Base-by-base conservation (phyloP, 2,329 filamentous ascomycete genomes). In the Lanzia echinophila region DNA sequence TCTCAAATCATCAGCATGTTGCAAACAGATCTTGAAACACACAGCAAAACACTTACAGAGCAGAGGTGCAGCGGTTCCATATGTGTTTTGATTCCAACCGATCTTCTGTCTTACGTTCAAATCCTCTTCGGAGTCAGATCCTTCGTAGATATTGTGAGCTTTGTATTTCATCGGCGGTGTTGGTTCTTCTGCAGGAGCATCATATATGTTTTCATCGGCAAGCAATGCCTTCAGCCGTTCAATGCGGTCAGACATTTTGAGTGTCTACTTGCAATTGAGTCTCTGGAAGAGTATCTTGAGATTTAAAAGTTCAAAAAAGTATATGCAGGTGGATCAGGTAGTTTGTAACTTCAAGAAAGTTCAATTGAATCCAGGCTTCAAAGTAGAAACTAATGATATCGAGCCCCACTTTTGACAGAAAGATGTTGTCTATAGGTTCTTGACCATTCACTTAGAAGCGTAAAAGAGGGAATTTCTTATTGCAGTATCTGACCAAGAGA, bases 141-240 rank as follows among this genome's bases (percentile, higher is more conserved):
- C 50, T 19, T 53, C 44, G 12, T 48, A 53, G 12, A 53, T 28
- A 42, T 53, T 41, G 2, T 42, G 50, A n/a, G 44, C 44, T 15
- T 22, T 48, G 44, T 33, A 53, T 36, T 31, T 38, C 28, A 48
- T 36, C 0, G 50, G 50, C 6, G 47, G 44, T n/a, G n/a, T 34
- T n/a, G 31, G 24, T 3, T 44, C n/a, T n/a, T 48, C 44, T 24
- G 31, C 33, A n/a, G 13, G 7, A 42, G 22, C 15, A 42, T 48
- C 15, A n/a, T 34, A 48, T 6, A 53, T 24, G 17, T 48, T 44
- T 41, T 48, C 13, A 6, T 53, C 24, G 11, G 44, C 50, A 6
- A 44, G 48, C 36, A 53, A 42, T 8, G 44, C 44, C 33, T 22
- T 42, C 15, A 53, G n/a, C 6, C 50, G 44, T 42, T 53, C 44